A percentile compares a stretch with the other conserved stretches of the same genome.
These are phyloP conservation scores for Cryptomeria japonica DNA, from an alignment of 75 land plant species.

Conservation along the genomic window DNA sequence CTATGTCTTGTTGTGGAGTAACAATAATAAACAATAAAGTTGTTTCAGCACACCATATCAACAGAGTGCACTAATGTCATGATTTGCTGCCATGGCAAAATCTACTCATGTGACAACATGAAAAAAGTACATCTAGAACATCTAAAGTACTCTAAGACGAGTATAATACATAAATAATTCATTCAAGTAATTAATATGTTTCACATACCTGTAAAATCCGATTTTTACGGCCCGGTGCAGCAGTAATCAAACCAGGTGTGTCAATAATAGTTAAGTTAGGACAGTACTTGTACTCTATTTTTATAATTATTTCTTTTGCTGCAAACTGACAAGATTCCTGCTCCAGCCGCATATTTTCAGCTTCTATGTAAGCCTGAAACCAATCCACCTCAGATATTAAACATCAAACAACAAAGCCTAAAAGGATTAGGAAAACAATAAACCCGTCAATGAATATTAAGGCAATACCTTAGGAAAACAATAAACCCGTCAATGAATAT, in stretches of 20 bases:
- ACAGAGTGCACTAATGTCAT: neutral
- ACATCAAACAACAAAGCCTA: neutral
- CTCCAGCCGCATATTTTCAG: slow-evolving; percentile 96
- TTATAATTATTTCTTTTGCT: slow-evolving; percentile 82
- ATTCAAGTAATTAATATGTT: neutral
- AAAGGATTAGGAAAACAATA: neutral
- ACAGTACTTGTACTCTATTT: slow-evolving; percentile 85
- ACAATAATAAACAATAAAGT: neutral
- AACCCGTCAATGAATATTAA: neutral
- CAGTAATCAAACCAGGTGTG: slow-evolving; percentile 96
- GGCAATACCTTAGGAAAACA: neutral
- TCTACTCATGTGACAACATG: neutral
- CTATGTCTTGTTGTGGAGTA: neutral
- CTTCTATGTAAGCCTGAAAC: slow-evolving; percentile 86
- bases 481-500: neutral
- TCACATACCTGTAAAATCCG: slow-evolving; percentile 69
- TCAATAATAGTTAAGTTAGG: slow-evolving; percentile 98
- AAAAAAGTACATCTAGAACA: neutral
- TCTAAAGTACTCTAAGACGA: neutral
- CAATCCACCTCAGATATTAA: neutral
- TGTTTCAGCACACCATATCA: neutral
- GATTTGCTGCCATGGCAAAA: neutral
- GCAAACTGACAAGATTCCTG: slow-evolving; percentile 82
- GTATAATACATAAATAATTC: neutral
- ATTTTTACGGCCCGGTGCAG: slow-evolving; percentile 92